Evolutionary conservation across 306 rosid species (phyloP).

Genomic region (Cotoneaster glaucophyllus): DNA sequence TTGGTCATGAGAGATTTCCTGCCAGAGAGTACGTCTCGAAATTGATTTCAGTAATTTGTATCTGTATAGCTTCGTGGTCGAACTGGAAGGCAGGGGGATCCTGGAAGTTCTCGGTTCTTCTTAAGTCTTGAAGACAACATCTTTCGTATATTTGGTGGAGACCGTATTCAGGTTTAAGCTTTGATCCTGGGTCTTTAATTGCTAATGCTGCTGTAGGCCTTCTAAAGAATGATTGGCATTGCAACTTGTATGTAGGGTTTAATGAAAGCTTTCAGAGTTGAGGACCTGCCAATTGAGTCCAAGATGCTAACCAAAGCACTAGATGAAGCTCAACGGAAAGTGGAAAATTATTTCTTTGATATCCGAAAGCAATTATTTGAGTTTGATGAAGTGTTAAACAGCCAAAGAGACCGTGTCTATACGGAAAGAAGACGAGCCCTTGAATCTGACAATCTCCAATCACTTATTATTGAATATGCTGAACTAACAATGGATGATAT

Average conservation of each 20-base stretch:
- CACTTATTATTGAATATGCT: slow-evolving; percentile 90
- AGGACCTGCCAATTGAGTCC: slow-evolving; percentile 95
- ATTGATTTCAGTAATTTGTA: slow-evolving; percentile 17
- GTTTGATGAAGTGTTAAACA: slow-evolving; percentile 88
- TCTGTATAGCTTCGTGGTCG: slow-evolving; percentile 78
- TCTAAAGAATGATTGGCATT: slow-evolving; percentile 9
- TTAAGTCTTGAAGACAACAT: slow-evolving; percentile 96
- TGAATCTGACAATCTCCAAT: slow-evolving; percentile 67
- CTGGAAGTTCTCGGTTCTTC: slow-evolving; percentile 96
- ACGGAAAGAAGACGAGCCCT: slow-evolving; percentile 97
- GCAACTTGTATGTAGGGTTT: slow-evolving; percentile 65
- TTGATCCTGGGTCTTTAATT: slow-evolving; percentile 12
- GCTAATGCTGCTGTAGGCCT: slow-evolving; percentile 16
- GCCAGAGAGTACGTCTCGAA: slow-evolving; percentile 11
- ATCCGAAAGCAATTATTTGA: slow-evolving; percentile 94
- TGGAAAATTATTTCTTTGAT: slow-evolving; percentile 92
- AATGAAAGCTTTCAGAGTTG: slow-evolving; percentile 95
- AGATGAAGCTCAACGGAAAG: slow-evolving; percentile 98
- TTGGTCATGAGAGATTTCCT: neutral
- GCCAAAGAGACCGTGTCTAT: slow-evolving; percentile 93
- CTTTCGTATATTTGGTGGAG: slow-evolving; percentile 95
- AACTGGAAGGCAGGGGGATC: slow-evolving; percentile 95
- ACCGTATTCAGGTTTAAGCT: slow-evolving; percentile 74
- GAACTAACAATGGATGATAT: slow-evolving; percentile 96
- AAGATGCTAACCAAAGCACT: slow-evolving; percentile 97